A percentile compares a stretch with the other conserved stretches of the same genome.
Evolutionary conservation across 495 filamentous ascomycete species (phyloP).

Genomic region (Wilcoxina mikolae): DNA sequence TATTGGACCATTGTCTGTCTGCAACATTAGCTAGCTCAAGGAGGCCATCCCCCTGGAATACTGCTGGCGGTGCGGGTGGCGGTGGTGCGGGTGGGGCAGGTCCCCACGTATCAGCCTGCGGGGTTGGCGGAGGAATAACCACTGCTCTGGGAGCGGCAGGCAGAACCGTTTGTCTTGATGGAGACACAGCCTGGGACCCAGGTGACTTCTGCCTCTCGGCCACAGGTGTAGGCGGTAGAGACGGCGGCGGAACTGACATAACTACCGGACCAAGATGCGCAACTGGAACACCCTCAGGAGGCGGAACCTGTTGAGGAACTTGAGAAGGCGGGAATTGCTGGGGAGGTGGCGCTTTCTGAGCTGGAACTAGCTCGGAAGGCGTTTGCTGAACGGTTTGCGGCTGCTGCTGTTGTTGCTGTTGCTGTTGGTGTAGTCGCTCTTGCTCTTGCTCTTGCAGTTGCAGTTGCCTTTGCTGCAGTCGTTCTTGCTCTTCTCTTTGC

Average conservation of each 20-base stretch:
- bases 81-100: too few species aligned
- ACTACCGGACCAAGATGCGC: too few species aligned
- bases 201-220: background rate
- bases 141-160: too few species aligned
- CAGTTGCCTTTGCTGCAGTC: background rate
- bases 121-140: too few species aligned
- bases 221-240: background rate
- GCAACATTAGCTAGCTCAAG: too few species aligned
- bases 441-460: background rate
- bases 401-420: background rate
- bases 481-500: background rate
- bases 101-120: too few species aligned
- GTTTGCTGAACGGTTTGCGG: background rate
- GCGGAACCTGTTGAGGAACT: too few species aligned
- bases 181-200: background rate
- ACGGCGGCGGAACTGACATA: too few species aligned
- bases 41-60: too few species aligned
- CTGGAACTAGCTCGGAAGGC: background rate
- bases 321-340: background rate
- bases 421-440: background rate
- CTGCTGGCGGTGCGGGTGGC: too few species aligned
- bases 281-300: too few species aligned
- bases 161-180: background rate
- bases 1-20: too few species aligned
- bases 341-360: background rate